Evolutionary conservation across 2,329 filamentous ascomycete genomes (phyloP), one percentile per base, ranked within the genome.

Genomic region (Pestalotiopsis fici): DNA sequence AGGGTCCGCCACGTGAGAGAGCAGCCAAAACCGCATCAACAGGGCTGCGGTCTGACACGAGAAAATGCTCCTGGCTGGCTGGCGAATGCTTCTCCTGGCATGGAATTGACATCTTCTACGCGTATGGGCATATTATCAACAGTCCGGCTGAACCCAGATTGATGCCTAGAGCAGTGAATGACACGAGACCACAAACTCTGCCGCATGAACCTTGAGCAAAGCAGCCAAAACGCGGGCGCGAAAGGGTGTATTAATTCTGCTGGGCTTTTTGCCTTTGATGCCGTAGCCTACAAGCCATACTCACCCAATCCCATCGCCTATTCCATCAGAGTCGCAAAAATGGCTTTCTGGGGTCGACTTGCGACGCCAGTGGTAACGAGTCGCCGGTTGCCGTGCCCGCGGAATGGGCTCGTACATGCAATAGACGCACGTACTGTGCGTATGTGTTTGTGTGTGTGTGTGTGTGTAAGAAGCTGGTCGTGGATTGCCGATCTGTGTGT

Each of bases 1-100:
- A 25, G n/a, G 61, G 61, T 18, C 50, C n/a, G 27, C 61, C 61
- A 64, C 61, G 61, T 64, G 61, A 64, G 50, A 21, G 39, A 25
- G 21, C 21, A 21, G 35, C 37, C 59, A 35, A 35, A 35, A 31
- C 25, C 55, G 23, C 55, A 59, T 59, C 28, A 27, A 31, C 25
- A 27, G 28, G 23, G 23, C 23, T 59, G 23, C 55, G 28, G 23
- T 39, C 59, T 35, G 35, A 35, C 27, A 61, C 31, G 28, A 61
- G 59, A 61, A 37, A n/a, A 15, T 15, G 11, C 28, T 27, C 25
- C 55, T 25, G 23, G 55, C 55, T n/a, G n/a, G n/a, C n/a, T n/a
- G n/a, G n/a, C n/a, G n/a, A n/a, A n/a, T n/a, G n/a, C n/a, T n/a
- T n/a, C n/a, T n/a, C n/a, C n/a, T n/a, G n/a, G n/a, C n/a, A n/a